These are phyloP conservation scores for Citrus australasica DNA, from an alignment of 345 rosid genomes.

Conservation along the genomic window DNA sequence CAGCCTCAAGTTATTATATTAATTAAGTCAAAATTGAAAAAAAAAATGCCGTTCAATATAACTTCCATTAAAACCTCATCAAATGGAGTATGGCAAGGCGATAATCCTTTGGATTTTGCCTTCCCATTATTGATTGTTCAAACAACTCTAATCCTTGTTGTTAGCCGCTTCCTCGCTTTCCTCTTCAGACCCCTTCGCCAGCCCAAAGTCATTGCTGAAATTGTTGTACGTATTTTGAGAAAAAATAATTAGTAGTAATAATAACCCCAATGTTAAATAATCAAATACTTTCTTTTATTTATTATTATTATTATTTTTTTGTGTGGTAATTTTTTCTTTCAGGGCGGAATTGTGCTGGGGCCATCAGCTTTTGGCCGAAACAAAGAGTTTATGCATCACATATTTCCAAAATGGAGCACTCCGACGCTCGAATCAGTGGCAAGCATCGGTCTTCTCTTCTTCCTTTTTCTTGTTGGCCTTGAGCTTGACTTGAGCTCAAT, in stretches of 20 bases:
- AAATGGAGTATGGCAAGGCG: constrained; percentile 90
- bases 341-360: constrained; percentile 88
- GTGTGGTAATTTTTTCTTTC: background rate
- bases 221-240: constrained; percentile 41
- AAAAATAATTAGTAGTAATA: no score
- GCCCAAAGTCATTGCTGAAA: constrained; percentile 92
- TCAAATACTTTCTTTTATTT: background rate
- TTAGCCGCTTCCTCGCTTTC: constrained; percentile 67
- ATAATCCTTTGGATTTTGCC: constrained; percentile 74
- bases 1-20: no score
- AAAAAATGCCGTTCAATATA: constrained; percentile 47
- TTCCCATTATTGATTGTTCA: constrained; percentile 80
- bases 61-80: constrained; percentile 72
- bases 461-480: constrained; percentile 86
- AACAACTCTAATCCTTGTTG: constrained; percentile 54
- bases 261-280: no score
- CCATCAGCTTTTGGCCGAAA: constrained; percentile 77
- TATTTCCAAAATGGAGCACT: constrained; percentile 74
- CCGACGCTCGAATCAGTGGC: constrained; percentile 77
- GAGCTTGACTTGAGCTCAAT: constrained; percentile 69
- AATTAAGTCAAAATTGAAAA: no score
- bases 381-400: constrained; percentile 33
- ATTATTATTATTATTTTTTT: background rate
- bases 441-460: constrained; percentile 79
- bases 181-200: constrained; percentile 89